These are phyloP conservation scores for Candida pseudoglaebosa DNA, from an alignment of 805 yeast species.

Conservation along the genomic window DNA sequence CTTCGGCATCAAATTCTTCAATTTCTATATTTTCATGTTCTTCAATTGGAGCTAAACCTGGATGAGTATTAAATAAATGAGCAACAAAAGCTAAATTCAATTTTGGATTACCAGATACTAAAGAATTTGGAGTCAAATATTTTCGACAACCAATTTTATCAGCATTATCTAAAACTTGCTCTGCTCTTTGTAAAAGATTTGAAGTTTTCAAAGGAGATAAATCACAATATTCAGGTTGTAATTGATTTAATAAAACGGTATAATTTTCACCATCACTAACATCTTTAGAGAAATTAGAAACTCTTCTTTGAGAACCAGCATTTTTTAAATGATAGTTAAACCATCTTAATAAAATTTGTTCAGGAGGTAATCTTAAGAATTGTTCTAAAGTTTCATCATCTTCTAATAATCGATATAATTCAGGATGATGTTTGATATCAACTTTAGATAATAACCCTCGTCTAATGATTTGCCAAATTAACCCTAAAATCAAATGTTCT, in stretches of 20 bases:
- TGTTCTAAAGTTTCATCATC: conserved; percentile 98
- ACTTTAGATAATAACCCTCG: conserved; percentile 92
- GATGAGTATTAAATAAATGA: conserved; percentile 91
- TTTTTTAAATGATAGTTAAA: conserved; percentile 93
- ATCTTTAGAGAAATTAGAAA: conserved; percentile 79
- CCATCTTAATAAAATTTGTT: conserved; percentile 95
- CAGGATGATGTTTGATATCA: conserved; percentile 95
- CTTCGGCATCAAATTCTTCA: conserved; percentile 98
- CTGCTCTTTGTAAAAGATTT: conserved; percentile 80
- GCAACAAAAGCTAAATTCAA: conserved; percentile 97
- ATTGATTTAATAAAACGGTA: conserved; percentile 82
- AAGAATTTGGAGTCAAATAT: conserved; percentile 87
- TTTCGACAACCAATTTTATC: conserved; percentile 90
- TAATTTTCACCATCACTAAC: conserved; percentile 95
- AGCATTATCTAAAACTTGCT: conserved; percentile 78
- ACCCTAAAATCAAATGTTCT: conserved; percentile 85
- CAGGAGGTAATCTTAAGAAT: conserved; percentile 94
- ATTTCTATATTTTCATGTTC: conserved; percentile 89
- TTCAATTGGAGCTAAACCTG: conserved; percentile 93
- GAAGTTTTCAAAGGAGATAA: conserved; percentile 73
- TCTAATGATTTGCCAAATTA: conserved; percentile 96
- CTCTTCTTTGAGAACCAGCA: conserved; percentile 86
- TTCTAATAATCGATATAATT: conserved; percentile 86
- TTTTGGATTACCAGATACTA: conserved; percentile 95
- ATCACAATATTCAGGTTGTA: conserved; percentile 80